Base-by-base conservation (phyloP, 139 green algal genomes). In the Picochlorum sp. region DNA sequence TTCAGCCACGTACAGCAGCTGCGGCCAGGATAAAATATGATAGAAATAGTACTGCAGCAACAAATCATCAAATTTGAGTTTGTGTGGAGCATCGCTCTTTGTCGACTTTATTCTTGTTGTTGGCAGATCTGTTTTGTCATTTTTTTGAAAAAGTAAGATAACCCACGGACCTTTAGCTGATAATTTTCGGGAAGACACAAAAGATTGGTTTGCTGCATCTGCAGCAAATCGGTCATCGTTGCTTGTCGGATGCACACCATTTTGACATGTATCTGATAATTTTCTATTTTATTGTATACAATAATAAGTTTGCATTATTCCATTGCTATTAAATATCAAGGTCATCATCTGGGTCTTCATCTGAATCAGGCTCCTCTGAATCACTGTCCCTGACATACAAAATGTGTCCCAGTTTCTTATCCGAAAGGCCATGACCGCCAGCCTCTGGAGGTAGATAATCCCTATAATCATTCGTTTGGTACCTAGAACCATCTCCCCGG, bases 141-240 rank as follows among this genome's bases (percentile, higher is more conserved):
- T 16, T 51, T 39, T 29, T n/a, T n/a, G 18, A 12, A 13, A 39
- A 18, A 41, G 22, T 7, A 12, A 52, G 22, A 51, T 28, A 20
- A 37, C 33, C 3, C 1, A 24, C 64, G 13, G 60, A 95, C 89
- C 86, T 97, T 97, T 7, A 97, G 77, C 41, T 95, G 88, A 41
- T 98, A 99, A 64, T 99, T 99, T 54, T 99, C 93, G 33, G 93
- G 93, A 35, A 99, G 61, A 56, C 89, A 99, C 20, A 96, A 69
- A 55, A 99, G 68, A 68, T 99, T 99, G 70, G 83, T 94, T 16
- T 78, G 69, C 79, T 99, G 93, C 89, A 99, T 99, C 37, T 87
- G 79, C 55, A 97, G 70, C 35, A 99, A 70, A 65, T 98, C 91
- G 13, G 91, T 76, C 8, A 96, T 66, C 3, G 71, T 93, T 4